Evolutionary conservation across 257 asterid genomes (phyloP), one percentile per base, ranked within the genome.

Genomic region (Scutellaria galericulata): DNA sequence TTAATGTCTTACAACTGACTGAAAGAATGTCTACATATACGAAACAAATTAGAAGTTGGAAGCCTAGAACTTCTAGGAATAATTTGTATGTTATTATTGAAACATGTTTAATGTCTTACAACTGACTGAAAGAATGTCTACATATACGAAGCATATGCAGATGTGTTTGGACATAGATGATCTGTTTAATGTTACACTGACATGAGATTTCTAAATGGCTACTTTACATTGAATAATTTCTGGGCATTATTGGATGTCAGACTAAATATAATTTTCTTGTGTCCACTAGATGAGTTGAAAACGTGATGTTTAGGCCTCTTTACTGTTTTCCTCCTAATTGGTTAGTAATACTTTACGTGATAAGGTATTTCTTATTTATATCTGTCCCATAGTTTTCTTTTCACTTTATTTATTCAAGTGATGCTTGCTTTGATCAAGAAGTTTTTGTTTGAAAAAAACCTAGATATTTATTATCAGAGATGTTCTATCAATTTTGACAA

Each of bases 131-230:
- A 20, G 24, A 37, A n/a, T 64, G 47, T 64, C 2, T 55, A 13
- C 48, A 47, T 15, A 45, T 47, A 37, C 58, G 76, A 48, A 35
- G 59, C 47, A 69, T 56, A 41, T 22, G 56, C 63, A 22, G 60
- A 15, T 14, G 46, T 10, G 27, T 57, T 75, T 24, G 51, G 9
- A 52, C 5, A 61, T 39, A n/a, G 22, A 35, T 60, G 12, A 14
- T 61, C 14, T 4, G 58, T 40, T 46, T 45, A 15, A 48, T 72
- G 63, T 50, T 5, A 0, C 27, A 24, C 27, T 24, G 7, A 10
- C 7, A 14, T 57, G 24, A 24, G 24, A 40, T 24, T 12, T 50
- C 15, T 47, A 31, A 18, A 35, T 59, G 41, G 59, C 24, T 35
- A 58, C 39, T 5, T 46, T 50, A 24, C 12, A 47, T 46, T 12